Percentiles rank a stretch among this genome's conserved stretches.
phyloP scores from a whole-genome alignment of 2,329 filamentous ascomycete species.

The Phaeosphaeria sp. region DNA sequence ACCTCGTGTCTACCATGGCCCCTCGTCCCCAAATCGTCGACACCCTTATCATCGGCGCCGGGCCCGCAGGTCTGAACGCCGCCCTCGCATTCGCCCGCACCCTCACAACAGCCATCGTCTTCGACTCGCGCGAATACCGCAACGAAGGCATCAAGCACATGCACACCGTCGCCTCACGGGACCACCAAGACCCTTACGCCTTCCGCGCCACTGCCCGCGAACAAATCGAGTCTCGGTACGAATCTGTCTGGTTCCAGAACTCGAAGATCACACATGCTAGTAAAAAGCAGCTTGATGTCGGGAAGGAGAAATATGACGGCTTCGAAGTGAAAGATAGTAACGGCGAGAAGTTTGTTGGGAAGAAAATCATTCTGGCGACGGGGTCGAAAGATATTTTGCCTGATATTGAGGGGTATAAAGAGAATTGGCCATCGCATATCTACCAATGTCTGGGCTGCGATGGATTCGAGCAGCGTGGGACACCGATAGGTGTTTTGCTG shows the following conservation, averaged over 20 bases:
- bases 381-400: slow-evolving; percentile 61
- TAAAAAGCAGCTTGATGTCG: slow-evolving; percentile 19
- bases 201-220: slow-evolving; percentile 41
- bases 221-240: slow-evolving; percentile 47
- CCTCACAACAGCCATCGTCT: slow-evolving; percentile 50
- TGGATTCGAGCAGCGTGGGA: slow-evolving; percentile 64
- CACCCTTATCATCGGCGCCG: slow-evolving; percentile 47
- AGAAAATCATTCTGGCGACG: slow-evolving; percentile 62
- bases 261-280: slow-evolving; percentile 26
- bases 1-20: no score
- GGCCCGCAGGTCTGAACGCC: slow-evolving; percentile 54
- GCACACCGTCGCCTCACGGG: slow-evolving; percentile 48
- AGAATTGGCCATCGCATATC: slow-evolving; percentile 57
- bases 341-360: slow-evolving; percentile 55
- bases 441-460: slow-evolving; percentile 68
- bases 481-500: slow-evolving; percentile 34
- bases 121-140: slow-evolving; percentile 52
- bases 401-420: slow-evolving; percentile 59
- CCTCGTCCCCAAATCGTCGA: slow-evolving; percentile 33
- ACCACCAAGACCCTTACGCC: slow-evolving; percentile 33
- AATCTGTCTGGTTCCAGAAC: slow-evolving; percentile 42
- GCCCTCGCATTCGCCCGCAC: slow-evolving; percentile 50
- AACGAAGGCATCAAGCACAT: slow-evolving; percentile 53
- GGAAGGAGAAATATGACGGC: slow-evolving; percentile 27
- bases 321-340: slow-evolving; percentile 53